Evolutionary conservation across 2,329 filamentous ascomycete species (phyloP), one percentile per base, ranked within the genome.

Genomic region (Daldinia sp.): DNA sequence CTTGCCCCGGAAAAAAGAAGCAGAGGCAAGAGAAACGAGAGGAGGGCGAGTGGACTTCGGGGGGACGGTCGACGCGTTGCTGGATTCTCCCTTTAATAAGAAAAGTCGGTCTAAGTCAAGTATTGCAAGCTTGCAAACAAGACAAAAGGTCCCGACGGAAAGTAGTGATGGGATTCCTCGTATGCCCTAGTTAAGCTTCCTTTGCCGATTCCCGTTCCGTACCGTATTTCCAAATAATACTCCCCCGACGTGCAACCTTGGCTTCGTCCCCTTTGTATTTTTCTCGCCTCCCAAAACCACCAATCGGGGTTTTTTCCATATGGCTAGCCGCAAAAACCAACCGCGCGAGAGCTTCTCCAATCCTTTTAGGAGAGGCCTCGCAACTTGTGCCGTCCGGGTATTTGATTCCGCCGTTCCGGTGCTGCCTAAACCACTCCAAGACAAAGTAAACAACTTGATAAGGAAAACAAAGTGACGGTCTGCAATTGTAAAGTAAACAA

Each of bases 351-450:
- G 62, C 59, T 67, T 63, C 60, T 60, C 61, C 56, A 67, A 56
- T 55, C 54, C 44, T 67, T 68, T 54, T 26, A 18, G 63, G 56
- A 60, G 63, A 68, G 66, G 64, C 63, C 60, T 66, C 69, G 60
- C 63, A 63, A 67, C 46, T 67, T 72, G 67, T 72, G 72, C 74
- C 69, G 63, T 69, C 73, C 70, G 73, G 75, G 69, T 75, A 76
- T 77, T 74, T 73, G 73, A 67, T 74, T 73, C 74, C 72, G 65
- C 74, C 71, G 60, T 74, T 68, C 70, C 69, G 69, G 70, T 76
- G 71, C 68, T 68, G 44, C 55, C 71, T 67, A 56, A 73, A 37
- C 74, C 70, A 70, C 61, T 70, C 60, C 61, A 65, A 39, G 7
- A 72, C 70, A 70, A 33, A 63, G 65, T 65, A 73, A 71, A 68